phyloP scores from a whole-genome alignment of 2,329 filamentous ascomycete genomes.

The Coleophoma crateriformis region DNA sequence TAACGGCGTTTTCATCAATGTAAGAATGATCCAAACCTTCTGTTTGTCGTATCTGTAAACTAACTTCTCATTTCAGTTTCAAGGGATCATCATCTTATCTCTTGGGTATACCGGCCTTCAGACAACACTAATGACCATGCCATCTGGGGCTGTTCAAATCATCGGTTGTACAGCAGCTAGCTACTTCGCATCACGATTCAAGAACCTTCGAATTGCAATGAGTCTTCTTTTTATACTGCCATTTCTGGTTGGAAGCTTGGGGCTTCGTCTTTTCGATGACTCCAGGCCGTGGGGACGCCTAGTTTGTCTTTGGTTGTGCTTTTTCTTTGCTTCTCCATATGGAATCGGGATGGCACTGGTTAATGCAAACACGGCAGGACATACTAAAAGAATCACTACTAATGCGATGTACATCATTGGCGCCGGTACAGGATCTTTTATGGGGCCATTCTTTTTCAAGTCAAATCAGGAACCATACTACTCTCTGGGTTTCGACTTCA shows the following conservation, averaged over 20 bases:
- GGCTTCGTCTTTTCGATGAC: constrained; percentile 50
- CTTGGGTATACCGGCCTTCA: constrained; percentile 31
- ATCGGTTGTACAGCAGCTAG: constrained; percentile 9
- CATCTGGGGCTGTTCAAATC: constrained; percentile 9
- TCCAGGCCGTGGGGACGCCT: constrained; percentile 36
- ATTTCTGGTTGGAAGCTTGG: constrained; percentile 52
- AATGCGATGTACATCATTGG: constrained; percentile 31
- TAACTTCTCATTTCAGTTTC: constrained; percentile 15
- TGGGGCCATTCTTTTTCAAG: constrained; percentile 54
- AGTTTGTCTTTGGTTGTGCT: constrained; percentile 55
- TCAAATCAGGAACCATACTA: constrained; percentile 48
- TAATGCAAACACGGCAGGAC: constrained; percentile 36
- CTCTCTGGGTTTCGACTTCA: constrained; percentile 46
- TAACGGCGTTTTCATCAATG: constrained; percentile 29
- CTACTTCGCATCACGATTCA: neutral
- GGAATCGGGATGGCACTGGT: constrained; percentile 5
- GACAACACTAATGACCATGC: constrained; percentile 32
- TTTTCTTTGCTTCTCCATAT: constrained; percentile 45
- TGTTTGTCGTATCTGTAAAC: neutral
- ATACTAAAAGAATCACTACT: constrained; percentile 38
- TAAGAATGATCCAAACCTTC: neutral
- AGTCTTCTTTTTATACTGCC: constrained; percentile 28
- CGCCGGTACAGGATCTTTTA: constrained; percentile 4
- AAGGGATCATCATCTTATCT: constrained; percentile 30
- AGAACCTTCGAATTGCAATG: neutral